Evolutionary conservation across 495 filamentous ascomycete species (phyloP), one percentile per base, ranked within the genome.

Genomic region (Xylaria sp.): DNA sequence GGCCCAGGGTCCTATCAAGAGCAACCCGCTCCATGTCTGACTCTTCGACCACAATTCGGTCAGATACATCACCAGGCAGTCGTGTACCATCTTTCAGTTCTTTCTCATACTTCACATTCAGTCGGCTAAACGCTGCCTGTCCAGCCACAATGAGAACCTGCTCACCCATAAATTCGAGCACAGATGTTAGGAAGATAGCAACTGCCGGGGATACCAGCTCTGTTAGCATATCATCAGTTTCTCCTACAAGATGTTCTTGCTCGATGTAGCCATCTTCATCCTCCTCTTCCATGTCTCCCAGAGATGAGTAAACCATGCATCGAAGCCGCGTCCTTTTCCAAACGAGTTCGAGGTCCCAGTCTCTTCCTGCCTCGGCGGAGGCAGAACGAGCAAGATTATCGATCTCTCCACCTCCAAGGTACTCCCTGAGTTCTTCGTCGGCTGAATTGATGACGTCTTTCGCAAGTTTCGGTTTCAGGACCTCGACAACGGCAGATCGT

Each of bases 261-360:
- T 91, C 86, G 74, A 94, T 92, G 73, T 90, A 93, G 72, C 89
- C 89, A 76, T 97, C 94, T 78, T 99, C 96, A 64, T 98, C 97
- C 74, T 98, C 93, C 81, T 97, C 95, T 80, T 99, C 97, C 88
- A 99, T 89, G 75, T 99, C 96, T 31, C 97, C 97, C 17, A 99
- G 83, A 14, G 94, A 94, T 8, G 93, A 98, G 78, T 98, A 98
- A 21, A 98, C 95, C 97, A 99, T 98, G 77, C 95, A 96, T 66
- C 96, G 89, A 67, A 99, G 82, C 61, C 97, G 90, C 1, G 93
- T 95, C 63, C 95, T 87, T 80, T 94, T 97, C 94, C 95, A 99
- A 17, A 94, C 90, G 58, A 91, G 83, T 76, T 97, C 90, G 17
- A 97, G 82, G 77, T 98, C 93, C 88, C 95, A 97, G 68, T 91